phyloP scores from a whole-genome alignment of 2,329 filamentous ascomycete species.

The Xylaria sp. region DNA sequence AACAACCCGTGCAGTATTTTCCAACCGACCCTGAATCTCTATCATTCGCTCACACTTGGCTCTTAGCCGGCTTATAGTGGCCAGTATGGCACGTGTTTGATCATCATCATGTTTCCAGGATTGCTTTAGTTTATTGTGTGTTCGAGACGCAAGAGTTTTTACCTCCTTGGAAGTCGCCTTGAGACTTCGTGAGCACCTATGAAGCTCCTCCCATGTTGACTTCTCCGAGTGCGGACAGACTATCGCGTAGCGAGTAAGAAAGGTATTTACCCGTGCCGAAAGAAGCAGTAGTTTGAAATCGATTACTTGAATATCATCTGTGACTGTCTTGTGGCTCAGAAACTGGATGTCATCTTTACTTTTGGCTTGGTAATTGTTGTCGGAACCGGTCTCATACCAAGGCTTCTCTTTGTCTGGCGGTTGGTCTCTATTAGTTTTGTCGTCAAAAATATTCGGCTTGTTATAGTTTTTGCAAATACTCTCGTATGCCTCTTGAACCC shows the following conservation, averaged over 20 bases:
- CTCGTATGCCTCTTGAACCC: background rate
- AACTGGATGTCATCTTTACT: background rate
- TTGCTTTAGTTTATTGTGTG: background rate
- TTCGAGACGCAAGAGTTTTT: background rate
- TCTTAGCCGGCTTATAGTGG: background rate
- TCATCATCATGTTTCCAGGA: background rate
- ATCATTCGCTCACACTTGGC: background rate
- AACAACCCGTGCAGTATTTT: background rate
- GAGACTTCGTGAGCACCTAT: background rate
- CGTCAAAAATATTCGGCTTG: background rate
- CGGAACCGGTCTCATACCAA: background rate
- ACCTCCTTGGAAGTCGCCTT: background rate
- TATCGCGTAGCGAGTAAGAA: background rate
- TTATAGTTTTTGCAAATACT: background rate
- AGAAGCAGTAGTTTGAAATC: background rate
- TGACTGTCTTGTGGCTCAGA: background rate
- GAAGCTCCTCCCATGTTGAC: background rate
- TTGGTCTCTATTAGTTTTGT: background rate
- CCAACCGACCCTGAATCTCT: background rate
- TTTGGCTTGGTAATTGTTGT: background rate
- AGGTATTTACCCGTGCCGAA: background rate
- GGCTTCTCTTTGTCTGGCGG: background rate
- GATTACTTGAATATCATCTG: background rate
- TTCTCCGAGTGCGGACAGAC: background rate
- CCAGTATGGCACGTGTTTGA: background rate